Base-by-base conservation (phyloP, 2,329 filamentous ascomycete genomes). In the Apiospora sp. region DNA sequence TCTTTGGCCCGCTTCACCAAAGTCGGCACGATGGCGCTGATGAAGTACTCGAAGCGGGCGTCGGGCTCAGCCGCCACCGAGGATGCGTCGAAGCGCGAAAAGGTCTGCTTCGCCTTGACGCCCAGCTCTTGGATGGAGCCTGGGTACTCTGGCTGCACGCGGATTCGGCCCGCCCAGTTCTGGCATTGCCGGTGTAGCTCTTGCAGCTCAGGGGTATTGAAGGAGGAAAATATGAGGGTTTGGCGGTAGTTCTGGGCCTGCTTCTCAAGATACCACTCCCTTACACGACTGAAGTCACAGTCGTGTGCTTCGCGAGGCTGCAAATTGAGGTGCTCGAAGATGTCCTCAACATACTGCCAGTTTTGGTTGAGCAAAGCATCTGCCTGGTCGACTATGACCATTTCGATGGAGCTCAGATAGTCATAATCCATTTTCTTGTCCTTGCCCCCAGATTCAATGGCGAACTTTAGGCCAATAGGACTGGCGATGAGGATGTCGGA, bases 291-390 rank as follows among this genome's bases (percentile, higher is more conserved):
- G 81, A 98, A 98, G 84, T 99, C 96, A 79, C 94, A 97, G 75
- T 93, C 95, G 82, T 98, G 95, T 0, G 94, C 90, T 77, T 97
- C 94, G 79, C 92, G 94, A 49, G 96, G 96, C 78, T 97, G 94
- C 30, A 93, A 87, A 81, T 99, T 99, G 74, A 99, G 89, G 81
- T 98, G 94, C 75, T 94, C 91, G 79, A 98, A 95, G 77, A 98
- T 93, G 81, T 93, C 94, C 81, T 97, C 94, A 74, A 98, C 90
- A 80, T 99, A 96, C 79, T 98, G 95, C 95, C 96, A 98, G 81
- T 98, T 98, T 82, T 99, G 96, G 95, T 98, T 98, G 12, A 97
- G 89, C 58, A 98, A 89, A 0, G 95, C 95, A 82, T 98, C 95
- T 16, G 94, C 93, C 83, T 98, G 95, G 81, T 99, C 96, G 74